Evolutionary conservation across 2,329 filamentous ascomycete genomes (phyloP).

Genomic region (Venturia carpophila): DNA sequence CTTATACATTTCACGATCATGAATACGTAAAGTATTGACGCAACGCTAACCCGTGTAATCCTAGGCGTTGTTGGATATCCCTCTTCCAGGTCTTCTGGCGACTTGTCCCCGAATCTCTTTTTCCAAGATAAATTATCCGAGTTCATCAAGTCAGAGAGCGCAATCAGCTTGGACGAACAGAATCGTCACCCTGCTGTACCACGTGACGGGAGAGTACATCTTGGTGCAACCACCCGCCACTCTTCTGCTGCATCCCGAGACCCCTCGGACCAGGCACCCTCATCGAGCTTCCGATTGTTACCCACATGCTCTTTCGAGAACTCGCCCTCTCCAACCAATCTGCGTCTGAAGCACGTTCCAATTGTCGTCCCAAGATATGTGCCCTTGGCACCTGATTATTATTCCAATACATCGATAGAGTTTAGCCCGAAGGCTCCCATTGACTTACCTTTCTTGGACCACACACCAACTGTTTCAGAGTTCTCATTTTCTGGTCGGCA

Average conservation of each 20-base stretch:
- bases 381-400: slow-evolving; percentile 30
- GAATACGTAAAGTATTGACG: not conserved
- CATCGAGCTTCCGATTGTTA: slow-evolving; percentile 7
- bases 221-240: slow-evolving; percentile 1
- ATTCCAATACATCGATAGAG: slow-evolving; percentile 22
- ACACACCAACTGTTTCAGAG: slow-evolving; percentile 26
- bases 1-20: not conserved
- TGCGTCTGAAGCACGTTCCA: slow-evolving; percentile 36
- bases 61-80: slow-evolving; percentile 19
- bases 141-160: not conserved
- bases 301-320: slow-evolving; percentile 18
- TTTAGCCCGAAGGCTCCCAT: not conserved
- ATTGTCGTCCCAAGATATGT: slow-evolving; percentile 38
- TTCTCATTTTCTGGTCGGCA: slow-evolving; percentile 27
- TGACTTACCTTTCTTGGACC: not conserved
- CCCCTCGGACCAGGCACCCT: not conserved
- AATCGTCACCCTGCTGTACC: not conserved
- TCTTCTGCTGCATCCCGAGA: slow-evolving; percentile 2
- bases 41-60: slow-evolving; percentile 6
- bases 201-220: not conserved
- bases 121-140: not conserved
- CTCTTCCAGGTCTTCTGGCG: slow-evolving; percentile 20
- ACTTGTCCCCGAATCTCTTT: not conserved
- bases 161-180: not conserved
- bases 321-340: slow-evolving; percentile 21